phyloP scores from a whole-genome alignment of 768 basidiomycete genomes.

The Gautieria morchelliformis region DNA sequence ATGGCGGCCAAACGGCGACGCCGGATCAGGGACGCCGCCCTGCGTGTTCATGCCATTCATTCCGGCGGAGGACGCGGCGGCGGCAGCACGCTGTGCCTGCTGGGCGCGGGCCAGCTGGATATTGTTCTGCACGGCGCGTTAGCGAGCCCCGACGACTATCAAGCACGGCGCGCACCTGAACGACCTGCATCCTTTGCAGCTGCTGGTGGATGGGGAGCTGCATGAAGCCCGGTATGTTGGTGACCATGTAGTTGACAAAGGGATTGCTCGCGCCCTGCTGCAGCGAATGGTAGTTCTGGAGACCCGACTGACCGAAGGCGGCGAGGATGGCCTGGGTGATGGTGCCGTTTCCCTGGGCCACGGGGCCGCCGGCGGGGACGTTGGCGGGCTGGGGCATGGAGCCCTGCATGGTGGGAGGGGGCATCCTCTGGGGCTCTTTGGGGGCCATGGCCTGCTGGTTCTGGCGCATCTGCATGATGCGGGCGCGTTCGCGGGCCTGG shows the following conservation, averaged over 20 bases:
- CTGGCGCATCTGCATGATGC: conserved; percentile 26
- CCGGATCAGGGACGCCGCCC: background rate
- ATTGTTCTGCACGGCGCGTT: no score
- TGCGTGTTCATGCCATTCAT: conserved; percentile 2
- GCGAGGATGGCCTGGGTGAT: background rate
- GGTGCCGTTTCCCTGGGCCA: background rate
- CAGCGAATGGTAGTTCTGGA: conserved; percentile 5
- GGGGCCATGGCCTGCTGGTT: background rate
- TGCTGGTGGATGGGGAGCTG: conserved; percentile 42
- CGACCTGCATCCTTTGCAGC: conserved; percentile 45
- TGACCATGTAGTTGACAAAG: conserved; percentile 45
- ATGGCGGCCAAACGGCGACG: conserved; percentile 5
- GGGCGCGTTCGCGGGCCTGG: conserved; percentile 24
- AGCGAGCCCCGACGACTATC: no score
- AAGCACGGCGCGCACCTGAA: conserved; percentile 34
- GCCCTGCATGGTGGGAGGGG: background rate
- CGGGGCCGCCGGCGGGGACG: background rate
- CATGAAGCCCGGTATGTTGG: conserved; percentile 44
- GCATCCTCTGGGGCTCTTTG: background rate
- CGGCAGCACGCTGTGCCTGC: background rate
- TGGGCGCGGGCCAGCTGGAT: conserved; percentile 1
- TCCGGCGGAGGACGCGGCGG: background rate
- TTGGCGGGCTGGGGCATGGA: background rate
- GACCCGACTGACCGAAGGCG: background rate
- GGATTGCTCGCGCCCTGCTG: conserved; percentile 26